phyloP scores from a whole-genome alignment of 306 rosid species.

The Lagenaria siceraria region DNA sequence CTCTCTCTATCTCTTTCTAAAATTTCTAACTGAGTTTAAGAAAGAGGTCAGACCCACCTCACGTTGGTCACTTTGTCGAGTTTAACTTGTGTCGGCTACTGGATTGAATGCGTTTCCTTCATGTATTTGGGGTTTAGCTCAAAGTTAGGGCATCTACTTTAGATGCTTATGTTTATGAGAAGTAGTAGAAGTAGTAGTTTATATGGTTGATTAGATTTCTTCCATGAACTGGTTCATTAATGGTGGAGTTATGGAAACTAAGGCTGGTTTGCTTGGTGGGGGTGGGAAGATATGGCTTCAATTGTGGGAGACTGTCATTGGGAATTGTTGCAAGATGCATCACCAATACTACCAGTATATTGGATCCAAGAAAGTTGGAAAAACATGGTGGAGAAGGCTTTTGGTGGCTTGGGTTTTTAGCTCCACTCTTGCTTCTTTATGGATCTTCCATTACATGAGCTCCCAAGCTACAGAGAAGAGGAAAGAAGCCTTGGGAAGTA shows the following conservation, averaged over 20 bases:
- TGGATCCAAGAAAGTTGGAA: constrained; percentile 38
- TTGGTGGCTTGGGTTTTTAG: constrained; percentile 52
- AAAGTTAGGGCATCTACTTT: constrained; percentile 75
- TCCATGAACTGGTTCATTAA: constrained; percentile 57
- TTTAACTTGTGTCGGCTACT: constrained; percentile 40
- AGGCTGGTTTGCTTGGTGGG: constrained; percentile 46
- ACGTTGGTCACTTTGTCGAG: constrained; percentile 25
- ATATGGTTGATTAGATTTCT: constrained; percentile 29
- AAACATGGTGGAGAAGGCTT: constrained; percentile 45
- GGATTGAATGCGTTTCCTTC: constrained; percentile 69
- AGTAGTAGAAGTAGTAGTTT: background rate
- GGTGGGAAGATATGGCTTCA: constrained; percentile 47
- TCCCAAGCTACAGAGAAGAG: constrained; percentile 68
- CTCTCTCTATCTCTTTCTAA: constrained; percentile 4
- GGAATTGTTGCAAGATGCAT: constrained; percentile 26
- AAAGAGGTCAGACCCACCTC: constrained; percentile 33
- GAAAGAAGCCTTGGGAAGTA: constrained; percentile 68
- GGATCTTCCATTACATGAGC: constrained; percentile 51
- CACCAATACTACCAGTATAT: constrained; percentile 39
- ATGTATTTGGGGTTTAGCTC: constrained; percentile 69
- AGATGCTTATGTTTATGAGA: constrained; percentile 55
- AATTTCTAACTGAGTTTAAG: constrained; percentile 20
- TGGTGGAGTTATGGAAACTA: constrained; percentile 44
- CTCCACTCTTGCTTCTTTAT: constrained; percentile 41
- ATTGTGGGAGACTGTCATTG: constrained; percentile 56